Base-by-base conservation (phyloP, 108 stramenopile genomes). In the Nitzschia sp. region DNA sequence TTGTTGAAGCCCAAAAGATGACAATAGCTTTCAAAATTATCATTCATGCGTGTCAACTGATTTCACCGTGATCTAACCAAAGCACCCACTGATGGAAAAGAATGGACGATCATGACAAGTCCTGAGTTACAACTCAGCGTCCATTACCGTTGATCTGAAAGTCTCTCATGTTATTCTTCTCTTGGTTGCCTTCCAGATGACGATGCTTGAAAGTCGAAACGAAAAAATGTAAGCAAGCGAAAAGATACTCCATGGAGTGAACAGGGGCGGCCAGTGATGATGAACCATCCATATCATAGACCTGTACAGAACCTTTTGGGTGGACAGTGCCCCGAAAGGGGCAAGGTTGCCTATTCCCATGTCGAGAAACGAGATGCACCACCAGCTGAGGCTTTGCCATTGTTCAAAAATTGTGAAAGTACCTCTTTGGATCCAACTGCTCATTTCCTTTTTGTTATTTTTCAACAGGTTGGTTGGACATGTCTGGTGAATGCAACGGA, bases 321-420 rank as follows among this genome's bases (percentile, higher is more conserved):
- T 48, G 46, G 46, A 48, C 46, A 48, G 29, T 62, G 54, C 65
- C 59, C 65, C 68, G 77, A 72, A 72, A 67, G 70, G 66, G 64
- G 65, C 34, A 57, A 42, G 19, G 24, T 21, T 34, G 17, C 40
- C 66, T 62, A 19, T 52, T 58, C 55, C 24, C 70, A 44, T 81
- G 80, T 81, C 71, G 80, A 81, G 75, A 81, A 76, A 81, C 62
- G 75, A 44, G 72, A 80, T 81, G 80, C 80, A 81, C 80, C 80
- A 81, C 80, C 80, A 81, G 63, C 80, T 76, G 66, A 81, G 80
- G 80, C 34, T 38, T 59, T 40, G 57, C 20, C 38, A 38, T 59
- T 40, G 1, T 59, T 38, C 39, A 3, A 5, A 3, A 17, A 1
- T 17, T 50, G 19, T 15, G 48, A 5, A 1, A 5, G 3, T 50